Percentiles rank a stretch among this genome's conserved stretches.
These are phyloP conservation scores for Dillenia turbinata DNA, from an alignment of 164 flowering plant species.

Conservation along the genomic window DNA sequence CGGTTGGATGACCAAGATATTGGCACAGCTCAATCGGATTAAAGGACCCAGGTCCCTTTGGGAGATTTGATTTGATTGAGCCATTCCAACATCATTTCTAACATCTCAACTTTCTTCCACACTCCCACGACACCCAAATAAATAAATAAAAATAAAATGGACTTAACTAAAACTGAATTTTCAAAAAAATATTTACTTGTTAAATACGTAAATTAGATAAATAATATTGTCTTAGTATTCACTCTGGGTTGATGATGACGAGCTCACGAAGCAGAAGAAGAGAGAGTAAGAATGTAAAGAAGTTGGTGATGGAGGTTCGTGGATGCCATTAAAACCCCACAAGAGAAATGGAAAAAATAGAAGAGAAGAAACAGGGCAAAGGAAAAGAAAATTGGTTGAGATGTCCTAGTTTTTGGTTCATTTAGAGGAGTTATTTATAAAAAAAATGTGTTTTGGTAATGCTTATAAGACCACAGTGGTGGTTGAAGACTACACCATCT, in stretches of 20 bases:
- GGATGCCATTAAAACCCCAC: no score
- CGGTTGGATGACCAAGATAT: slow-evolving; percentile 30
- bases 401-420: slow-evolving; percentile 29
- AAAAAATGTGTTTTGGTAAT: slow-evolving; percentile 1
- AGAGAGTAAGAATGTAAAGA: neutral
- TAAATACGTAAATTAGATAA: no score
- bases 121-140: neutral
- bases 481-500: slow-evolving; percentile 18
- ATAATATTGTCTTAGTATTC: no score
- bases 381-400: slow-evolving; percentile 25
- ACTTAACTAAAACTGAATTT: neutral
- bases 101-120: slow-evolving; percentile 2
- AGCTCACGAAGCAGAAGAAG: neutral
- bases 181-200: neutral
- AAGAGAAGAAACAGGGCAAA: neutral
- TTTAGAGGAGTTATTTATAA: slow-evolving; percentile 7
- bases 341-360: neutral
- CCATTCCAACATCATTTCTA: slow-evolving; percentile 49
- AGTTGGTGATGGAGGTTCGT: no score
- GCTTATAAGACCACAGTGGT: slow-evolving; percentile 4
- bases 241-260: neutral
- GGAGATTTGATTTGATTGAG: slow-evolving; percentile 63
- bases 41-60: slow-evolving; percentile 28
- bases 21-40: slow-evolving; percentile 86
- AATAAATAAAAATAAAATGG: neutral